phyloP scores from a whole-genome alignment of 192 early-diverging fungal species.

The Martensiomyces pterosporus region DNA sequence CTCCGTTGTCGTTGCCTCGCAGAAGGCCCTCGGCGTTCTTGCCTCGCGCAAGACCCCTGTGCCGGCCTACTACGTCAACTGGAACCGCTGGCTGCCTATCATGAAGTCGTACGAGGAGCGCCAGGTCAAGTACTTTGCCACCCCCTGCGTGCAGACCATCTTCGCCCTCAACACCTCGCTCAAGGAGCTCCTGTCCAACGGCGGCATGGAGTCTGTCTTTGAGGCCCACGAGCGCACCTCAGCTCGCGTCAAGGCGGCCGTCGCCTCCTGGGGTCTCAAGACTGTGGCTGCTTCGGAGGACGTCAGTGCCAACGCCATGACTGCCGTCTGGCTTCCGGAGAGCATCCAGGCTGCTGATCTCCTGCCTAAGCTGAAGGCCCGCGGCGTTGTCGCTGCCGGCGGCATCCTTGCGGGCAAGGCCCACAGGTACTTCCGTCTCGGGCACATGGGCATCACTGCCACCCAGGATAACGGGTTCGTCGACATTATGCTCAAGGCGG shows the following conservation, averaged over 20 bases:
- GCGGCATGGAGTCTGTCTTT: slow-evolving; percentile 74
- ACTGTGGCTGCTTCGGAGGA: slow-evolving; percentile 59
- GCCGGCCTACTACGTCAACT: slow-evolving; percentile 87
- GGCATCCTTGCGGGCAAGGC: slow-evolving; percentile 81
- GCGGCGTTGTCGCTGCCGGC: slow-evolving; percentile 87
- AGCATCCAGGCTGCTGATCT: slow-evolving; percentile 70
- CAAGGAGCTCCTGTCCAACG: slow-evolving; percentile 63
- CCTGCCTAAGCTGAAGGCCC: slow-evolving; percentile 69
- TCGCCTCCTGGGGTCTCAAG: slow-evolving; percentile 68
- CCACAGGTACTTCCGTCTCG: slow-evolving; percentile 91
- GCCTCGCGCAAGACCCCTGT: slow-evolving; percentile 68
- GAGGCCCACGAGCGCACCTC: slow-evolving; percentile 71
- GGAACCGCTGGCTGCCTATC: slow-evolving; percentile 94
- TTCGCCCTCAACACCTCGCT: slow-evolving; percentile 83
- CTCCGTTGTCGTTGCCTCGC: slow-evolving; percentile 80
- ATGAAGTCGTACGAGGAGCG: slow-evolving; percentile 95
- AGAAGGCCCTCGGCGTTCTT: slow-evolving; percentile 43
- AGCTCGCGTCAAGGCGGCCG: slow-evolving; percentile 66
- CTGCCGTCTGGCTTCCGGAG: slow-evolving; percentile 84
- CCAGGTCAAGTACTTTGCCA: slow-evolving; percentile 93
- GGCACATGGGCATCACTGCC: slow-evolving; percentile 81
- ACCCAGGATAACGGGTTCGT: slow-evolving; percentile 64
- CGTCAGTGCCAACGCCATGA: slow-evolving; percentile 72
- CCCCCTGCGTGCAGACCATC: slow-evolving; percentile 91
- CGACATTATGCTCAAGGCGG: slow-evolving; percentile 61